phyloP scores from a whole-genome alignment of 2,329 filamentous ascomycete genomes.

The Fusarium nanum region DNA sequence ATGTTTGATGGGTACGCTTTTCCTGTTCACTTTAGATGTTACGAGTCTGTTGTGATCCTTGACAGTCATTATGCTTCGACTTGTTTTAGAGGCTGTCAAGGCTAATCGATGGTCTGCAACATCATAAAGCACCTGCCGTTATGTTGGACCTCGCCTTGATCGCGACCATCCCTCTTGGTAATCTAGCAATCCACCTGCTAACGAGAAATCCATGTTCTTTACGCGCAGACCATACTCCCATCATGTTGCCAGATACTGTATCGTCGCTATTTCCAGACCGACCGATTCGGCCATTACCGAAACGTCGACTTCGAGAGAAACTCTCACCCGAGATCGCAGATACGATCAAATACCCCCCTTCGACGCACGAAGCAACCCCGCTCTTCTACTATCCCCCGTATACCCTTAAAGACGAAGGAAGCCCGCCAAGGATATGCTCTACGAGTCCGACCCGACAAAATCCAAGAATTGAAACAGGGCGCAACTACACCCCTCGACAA shows the following conservation, averaged over 20 bases:
- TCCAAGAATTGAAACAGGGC: slow-evolving; percentile 41
- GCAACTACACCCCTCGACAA: slow-evolving; percentile 45
- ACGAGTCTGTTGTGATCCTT: slow-evolving; percentile 8
- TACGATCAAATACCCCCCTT: slow-evolving; percentile 83
- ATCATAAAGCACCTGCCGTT: slow-evolving; percentile 1
- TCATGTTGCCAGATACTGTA: slow-evolving; percentile 78
- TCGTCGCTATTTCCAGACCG: slow-evolving; percentile 88
- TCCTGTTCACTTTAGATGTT: slow-evolving; percentile 20
- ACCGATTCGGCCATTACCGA: slow-evolving; percentile 92
- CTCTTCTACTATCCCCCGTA: slow-evolving; percentile 75
- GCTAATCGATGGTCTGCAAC: slow-evolving; percentile 9
- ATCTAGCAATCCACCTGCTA: slow-evolving; percentile 46
- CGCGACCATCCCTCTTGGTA: slow-evolving; percentile 25
- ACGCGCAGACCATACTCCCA: slow-evolving; percentile 58
- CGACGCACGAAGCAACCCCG: slow-evolving; percentile 75
- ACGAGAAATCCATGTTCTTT: slow-evolving; percentile 38
- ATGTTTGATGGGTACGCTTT: slow-evolving; percentile 59
- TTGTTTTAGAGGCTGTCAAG: slow-evolving; percentile 5
- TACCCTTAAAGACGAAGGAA: slow-evolving; percentile 61
- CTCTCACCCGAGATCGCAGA: slow-evolving; percentile 87
- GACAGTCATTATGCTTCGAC: slow-evolving; percentile 7
- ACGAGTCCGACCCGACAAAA: slow-evolving; percentile 39
- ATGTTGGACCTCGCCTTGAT: slow-evolving; percentile 31
- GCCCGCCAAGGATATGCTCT: slow-evolving; percentile 33
- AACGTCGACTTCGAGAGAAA: slow-evolving; percentile 86